Evolutionary conservation across 345 rosid species (phyloP).

Genomic region (Euclidium syriacum): DNA sequence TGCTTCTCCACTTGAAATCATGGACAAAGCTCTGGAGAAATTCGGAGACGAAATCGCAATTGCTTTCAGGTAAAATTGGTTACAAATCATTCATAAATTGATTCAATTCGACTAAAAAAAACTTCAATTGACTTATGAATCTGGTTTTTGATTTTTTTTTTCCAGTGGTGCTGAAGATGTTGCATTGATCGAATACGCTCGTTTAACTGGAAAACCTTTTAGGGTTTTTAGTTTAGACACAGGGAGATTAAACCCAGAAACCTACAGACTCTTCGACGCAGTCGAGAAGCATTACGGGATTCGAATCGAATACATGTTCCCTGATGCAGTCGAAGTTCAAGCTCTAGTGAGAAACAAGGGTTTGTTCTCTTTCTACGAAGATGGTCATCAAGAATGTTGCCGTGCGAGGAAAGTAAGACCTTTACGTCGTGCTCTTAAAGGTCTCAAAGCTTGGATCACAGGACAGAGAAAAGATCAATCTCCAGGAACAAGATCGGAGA

Average conservation of each 20-base stretch:
- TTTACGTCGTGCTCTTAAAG: slow-evolving; percentile 78
- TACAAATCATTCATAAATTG: background rate
- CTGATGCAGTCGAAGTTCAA: slow-evolving; percentile 92
- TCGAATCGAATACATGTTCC: slow-evolving; percentile 87
- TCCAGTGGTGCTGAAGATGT: slow-evolving; percentile 98
- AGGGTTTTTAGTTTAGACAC: slow-evolving; percentile 95
- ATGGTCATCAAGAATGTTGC: slow-evolving; percentile 98
- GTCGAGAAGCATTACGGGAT: slow-evolving; percentile 82
- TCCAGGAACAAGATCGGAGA: slow-evolving; percentile 71
- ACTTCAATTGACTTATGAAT: background rate
- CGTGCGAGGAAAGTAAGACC: slow-evolving; percentile 96
- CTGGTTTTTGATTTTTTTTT: background rate
- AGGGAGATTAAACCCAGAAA: slow-evolving; percentile 86
- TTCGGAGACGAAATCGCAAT: slow-evolving; percentile 85
- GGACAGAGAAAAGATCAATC: slow-evolving; percentile 98
- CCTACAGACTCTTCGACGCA: slow-evolving; percentile 58
- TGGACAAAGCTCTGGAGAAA: slow-evolving; percentile 83
- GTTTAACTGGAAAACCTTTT: slow-evolving; percentile 68
- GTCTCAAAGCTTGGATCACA: slow-evolving; percentile 92
- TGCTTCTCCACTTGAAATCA: slow-evolving; percentile 85
- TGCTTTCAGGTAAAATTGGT: slow-evolving; percentile 69
- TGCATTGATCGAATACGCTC: slow-evolving; percentile 90
- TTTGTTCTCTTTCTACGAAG: slow-evolving; percentile 86
- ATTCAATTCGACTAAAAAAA: background rate
- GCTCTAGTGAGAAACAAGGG: slow-evolving; percentile 88